phyloP scores from a whole-genome alignment of 805 yeast genomes.

The Debaryomyces maramus region DNA sequence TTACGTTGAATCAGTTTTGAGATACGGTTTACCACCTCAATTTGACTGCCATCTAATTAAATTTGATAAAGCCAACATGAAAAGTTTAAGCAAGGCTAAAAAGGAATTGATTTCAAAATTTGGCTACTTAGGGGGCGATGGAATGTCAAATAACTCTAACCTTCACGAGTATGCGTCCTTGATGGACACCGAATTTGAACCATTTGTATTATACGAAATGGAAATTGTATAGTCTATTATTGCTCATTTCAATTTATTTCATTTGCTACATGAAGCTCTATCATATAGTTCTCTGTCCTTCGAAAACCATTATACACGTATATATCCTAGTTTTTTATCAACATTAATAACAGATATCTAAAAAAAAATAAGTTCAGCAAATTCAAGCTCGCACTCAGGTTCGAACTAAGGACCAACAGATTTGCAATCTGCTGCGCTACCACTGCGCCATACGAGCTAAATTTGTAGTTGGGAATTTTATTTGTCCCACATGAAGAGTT shows the following conservation, averaged over 20 bases:
- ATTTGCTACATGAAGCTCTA: neutral
- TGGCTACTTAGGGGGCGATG: constrained; percentile 91
- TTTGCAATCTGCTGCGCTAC: constrained; percentile 99
- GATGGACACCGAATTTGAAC: constrained; percentile 94
- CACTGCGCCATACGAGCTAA: constrained; percentile 82
- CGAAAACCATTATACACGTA: neutral
- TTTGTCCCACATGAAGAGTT: too few relatives aligned
- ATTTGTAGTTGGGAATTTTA: neutral
- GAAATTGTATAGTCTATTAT: constrained; percentile 26
- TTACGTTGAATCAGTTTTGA: constrained; percentile 88
- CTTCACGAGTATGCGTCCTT: constrained; percentile 86
- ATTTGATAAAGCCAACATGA: constrained; percentile 37
- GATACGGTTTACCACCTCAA: constrained; percentile 96
- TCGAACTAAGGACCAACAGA: constrained; percentile 98
- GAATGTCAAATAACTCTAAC: constrained; percentile 68
- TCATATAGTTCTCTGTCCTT: neutral
- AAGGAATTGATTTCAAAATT: constrained; percentile 69
- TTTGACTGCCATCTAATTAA: constrained; percentile 58
- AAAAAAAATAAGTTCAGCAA: constrained; percentile 20
- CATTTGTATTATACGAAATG: constrained; percentile 79
- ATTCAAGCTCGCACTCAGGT: constrained; percentile 81
- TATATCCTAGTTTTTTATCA: neutral
- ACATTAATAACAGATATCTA: too few relatives aligned
- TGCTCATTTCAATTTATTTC: neutral
- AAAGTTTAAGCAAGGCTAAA: constrained; percentile 57